Percentiles rank a stretch among this genome's conserved stretches.
Conservation (phyloP, 139 green algal species). For the Monoraphidium neglectum region DNA sequence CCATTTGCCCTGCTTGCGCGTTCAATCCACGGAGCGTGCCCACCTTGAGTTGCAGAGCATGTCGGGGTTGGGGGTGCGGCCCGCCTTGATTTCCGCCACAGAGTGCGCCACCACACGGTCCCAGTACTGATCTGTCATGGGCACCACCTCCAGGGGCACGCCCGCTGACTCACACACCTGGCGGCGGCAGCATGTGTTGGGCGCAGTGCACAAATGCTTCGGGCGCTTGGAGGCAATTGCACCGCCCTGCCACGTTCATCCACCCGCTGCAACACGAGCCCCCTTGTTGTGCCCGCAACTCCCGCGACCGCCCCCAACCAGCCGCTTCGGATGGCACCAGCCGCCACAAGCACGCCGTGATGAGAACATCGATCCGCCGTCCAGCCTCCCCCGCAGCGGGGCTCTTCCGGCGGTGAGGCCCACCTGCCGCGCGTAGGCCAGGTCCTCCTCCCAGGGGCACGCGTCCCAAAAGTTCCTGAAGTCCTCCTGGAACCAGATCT, state of each 20-base stretch:
- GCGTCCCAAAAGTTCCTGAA: conserved; percentile 95
- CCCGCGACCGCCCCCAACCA: not conserved
- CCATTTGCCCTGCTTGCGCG: too few species aligned
- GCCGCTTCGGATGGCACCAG: not conserved
- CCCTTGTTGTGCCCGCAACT: not conserved
- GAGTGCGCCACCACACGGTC: conserved; percentile 84
- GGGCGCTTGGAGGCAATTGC: not conserved
- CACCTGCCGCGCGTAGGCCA: conserved; percentile 84
- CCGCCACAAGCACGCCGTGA: not conserved
- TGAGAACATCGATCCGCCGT: not conserved
- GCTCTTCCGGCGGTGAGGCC: too few species aligned
- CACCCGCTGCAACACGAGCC: not conserved
- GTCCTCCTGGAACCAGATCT: conserved; percentile 97
- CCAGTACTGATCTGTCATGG: conserved; percentile 89
- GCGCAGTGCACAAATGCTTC: too few species aligned
- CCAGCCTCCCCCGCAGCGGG: too few species aligned
- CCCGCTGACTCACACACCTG: conserved; percentile 72
- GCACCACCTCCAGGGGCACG: conserved; percentile 84
- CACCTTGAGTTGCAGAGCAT: conserved; percentile 93
- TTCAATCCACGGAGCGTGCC: not conserved
- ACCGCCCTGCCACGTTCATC: too few species aligned
- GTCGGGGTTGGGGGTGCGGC: conserved; percentile 97
- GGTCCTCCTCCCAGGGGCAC: conserved; percentile 98
- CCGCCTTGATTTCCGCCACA: conserved; percentile 82
- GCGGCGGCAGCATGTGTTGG: too few species aligned